These are phyloP conservation scores for Omphalotus guepiniiformis DNA, from an alignment of 768 basidiomycete species.

Conservation along the genomic window DNA sequence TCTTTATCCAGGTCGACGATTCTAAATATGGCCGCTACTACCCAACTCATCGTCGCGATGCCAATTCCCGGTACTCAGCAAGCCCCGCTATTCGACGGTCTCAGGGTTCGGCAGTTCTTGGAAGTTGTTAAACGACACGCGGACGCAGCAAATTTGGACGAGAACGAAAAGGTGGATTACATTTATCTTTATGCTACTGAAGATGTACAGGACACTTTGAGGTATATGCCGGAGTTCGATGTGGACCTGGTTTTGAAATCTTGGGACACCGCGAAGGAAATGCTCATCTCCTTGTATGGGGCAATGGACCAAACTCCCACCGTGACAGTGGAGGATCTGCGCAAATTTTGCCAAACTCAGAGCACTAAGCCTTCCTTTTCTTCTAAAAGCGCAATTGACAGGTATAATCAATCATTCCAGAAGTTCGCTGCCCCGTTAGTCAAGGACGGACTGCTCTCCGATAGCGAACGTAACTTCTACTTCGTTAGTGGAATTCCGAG, in stretches of 20 bases:
- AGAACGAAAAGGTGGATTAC: constrained; percentile 2
- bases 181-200: constrained; percentile 5
- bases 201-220: not conserved
- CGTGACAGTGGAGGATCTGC: constrained; percentile 5
- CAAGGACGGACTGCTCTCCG: constrained; percentile 5
- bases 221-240: constrained; percentile 1
- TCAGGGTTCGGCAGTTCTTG: not conserved
- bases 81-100: constrained; percentile 6
- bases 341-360: constrained; percentile 2
- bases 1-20: too few relatives aligned
- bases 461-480: constrained; percentile 2
- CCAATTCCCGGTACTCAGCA: not conserved
- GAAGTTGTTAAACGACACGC: not conserved
- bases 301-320: not conserved
- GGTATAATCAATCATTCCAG: constrained; percentile 8
- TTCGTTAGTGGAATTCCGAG: constrained; percentile 13
- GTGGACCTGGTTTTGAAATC: not conserved
- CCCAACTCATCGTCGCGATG: too few relatives aligned
- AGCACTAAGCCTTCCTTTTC: constrained; percentile 6
- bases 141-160: not conserved
- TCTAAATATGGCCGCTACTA: too few relatives aligned
- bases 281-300: not conserved
- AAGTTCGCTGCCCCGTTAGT: constrained; percentile 7
- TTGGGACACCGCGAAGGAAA: not conserved
- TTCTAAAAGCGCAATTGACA: constrained; percentile 4